Conservation (phyloP, 371 early-diverging fungal genomes). For the Blastocladiella emersonii region DNA sequence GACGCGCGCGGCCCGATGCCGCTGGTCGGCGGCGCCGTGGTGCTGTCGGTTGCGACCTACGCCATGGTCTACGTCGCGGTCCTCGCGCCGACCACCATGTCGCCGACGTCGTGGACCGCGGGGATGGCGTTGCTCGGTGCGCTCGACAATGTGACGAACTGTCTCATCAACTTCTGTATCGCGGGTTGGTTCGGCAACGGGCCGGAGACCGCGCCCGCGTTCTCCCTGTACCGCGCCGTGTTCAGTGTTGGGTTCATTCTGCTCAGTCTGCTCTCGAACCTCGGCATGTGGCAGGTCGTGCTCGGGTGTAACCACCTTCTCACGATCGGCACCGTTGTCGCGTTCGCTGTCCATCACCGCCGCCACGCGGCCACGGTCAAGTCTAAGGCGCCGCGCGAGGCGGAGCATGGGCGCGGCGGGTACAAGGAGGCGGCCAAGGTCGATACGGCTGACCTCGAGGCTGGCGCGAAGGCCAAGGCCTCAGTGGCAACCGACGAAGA, state of each 20-base stretch:
- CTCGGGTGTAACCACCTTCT: not conserved
- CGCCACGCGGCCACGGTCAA: too few species aligned
- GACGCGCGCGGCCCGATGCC: not conserved
- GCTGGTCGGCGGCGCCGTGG: not conserved
- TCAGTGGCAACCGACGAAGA: too few species aligned
- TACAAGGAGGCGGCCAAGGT: too few species aligned
- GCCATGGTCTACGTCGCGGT: not conserved
- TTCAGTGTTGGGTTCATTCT: not conserved
- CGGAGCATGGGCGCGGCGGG: too few species aligned
- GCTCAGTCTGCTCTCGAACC: not conserved
- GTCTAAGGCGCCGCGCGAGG: too few species aligned
- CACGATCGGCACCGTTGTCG: not conserved
- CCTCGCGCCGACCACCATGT: not conserved
- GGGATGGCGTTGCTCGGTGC: not conserved
- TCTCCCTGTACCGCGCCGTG: not conserved
- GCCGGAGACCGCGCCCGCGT: not conserved
- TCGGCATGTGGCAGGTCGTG: not conserved
- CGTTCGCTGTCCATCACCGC: too few species aligned
- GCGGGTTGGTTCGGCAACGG: not conserved
- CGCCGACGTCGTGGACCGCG: not conserved
- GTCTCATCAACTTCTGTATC: not conserved
- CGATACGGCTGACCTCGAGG: too few species aligned
- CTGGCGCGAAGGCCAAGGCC: too few species aligned
- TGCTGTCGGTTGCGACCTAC: not conserved
- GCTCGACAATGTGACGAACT: not conserved